phyloP scores from a whole-genome alignment of 2,329 filamentous ascomycete genomes.

The Lachnellula subtilissima region DNA sequence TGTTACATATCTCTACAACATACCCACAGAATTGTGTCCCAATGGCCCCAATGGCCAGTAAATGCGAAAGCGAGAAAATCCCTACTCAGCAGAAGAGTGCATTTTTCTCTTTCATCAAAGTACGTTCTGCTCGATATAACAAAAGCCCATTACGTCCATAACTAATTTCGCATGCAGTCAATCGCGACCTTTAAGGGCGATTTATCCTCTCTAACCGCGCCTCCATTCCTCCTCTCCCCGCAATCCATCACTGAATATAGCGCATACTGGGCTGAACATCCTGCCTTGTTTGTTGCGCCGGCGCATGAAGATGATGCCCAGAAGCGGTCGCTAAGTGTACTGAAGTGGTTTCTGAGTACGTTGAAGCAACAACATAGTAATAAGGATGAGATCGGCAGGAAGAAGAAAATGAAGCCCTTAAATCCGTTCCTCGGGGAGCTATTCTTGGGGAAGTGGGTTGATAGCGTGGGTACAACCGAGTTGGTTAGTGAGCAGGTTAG shows the following conservation, averaged over 20 bases:
- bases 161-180: conserved; percentile 40
- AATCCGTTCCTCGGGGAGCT: conserved; percentile 95
- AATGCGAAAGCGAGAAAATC: conserved; percentile 20
- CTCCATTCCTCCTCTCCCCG: conserved; percentile 76
- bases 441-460: conserved; percentile 85
- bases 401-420: conserved; percentile 91
- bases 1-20: neutral
- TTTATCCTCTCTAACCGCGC: conserved; percentile 72
- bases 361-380: conserved; percentile 77
- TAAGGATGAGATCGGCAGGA: conserved; percentile 60
- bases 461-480: conserved; percentile 73
- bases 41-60: conserved; percentile 2
- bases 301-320: conserved; percentile 72
- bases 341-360: conserved; percentile 94
- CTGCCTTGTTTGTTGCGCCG: conserved; percentile 72
- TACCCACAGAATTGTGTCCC: neutral
- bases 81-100: conserved; percentile 24
- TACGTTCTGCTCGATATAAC: conserved; percentile 7
- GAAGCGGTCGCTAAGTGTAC: conserved; percentile 77
- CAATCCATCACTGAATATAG: conserved; percentile 77
- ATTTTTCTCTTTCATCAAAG: conserved; percentile 30
- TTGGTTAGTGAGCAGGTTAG: conserved; percentile 92
- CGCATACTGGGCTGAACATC: conserved; percentile 77
- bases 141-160: neutral
- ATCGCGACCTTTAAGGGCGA: conserved; percentile 81